phyloP scores from a whole-genome alignment of 2,329 filamentous ascomycete genomes.

The Dactylellina drechsleri region DNA sequence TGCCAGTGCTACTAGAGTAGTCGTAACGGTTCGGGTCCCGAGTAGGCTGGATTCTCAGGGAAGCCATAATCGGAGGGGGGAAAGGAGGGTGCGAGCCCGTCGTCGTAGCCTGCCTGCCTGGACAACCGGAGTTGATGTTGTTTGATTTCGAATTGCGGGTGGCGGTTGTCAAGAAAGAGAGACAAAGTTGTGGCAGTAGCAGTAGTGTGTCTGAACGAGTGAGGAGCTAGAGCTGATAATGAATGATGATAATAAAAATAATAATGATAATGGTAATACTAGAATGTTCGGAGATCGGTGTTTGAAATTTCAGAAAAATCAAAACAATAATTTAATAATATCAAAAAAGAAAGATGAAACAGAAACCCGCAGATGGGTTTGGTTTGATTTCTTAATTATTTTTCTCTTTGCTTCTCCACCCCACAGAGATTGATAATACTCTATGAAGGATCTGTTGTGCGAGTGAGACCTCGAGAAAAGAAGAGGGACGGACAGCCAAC shows the following conservation, averaged over 20 bases:
- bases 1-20: slow-evolving; percentile 57
- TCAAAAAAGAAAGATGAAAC: no score
- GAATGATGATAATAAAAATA: slow-evolving; percentile 9
- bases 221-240: neutral
- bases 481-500: neutral
- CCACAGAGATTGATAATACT: no score
- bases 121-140: slow-evolving; percentile 10
- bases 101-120: neutral
- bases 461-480: neutral
- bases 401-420: neutral
- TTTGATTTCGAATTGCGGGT: slow-evolving; percentile 8
- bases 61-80: slow-evolving; percentile 53
- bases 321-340: no score
- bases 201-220: slow-evolving; percentile 34
- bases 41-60: slow-evolving; percentile 43
- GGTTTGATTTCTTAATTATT: neutral
- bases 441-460: neutral
- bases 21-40: slow-evolving; percentile 54
- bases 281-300: neutral
- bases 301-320: no score
- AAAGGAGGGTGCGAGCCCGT: neutral
- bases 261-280: neutral
- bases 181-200: slow-evolving; percentile 2
- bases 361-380: no score
- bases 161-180: neutral